A percentile compares a stretch with the other conserved stretches of the same genome.
phyloP scores from a whole-genome alignment of 305 asterid species.

The Solanum hybrid region DNA sequence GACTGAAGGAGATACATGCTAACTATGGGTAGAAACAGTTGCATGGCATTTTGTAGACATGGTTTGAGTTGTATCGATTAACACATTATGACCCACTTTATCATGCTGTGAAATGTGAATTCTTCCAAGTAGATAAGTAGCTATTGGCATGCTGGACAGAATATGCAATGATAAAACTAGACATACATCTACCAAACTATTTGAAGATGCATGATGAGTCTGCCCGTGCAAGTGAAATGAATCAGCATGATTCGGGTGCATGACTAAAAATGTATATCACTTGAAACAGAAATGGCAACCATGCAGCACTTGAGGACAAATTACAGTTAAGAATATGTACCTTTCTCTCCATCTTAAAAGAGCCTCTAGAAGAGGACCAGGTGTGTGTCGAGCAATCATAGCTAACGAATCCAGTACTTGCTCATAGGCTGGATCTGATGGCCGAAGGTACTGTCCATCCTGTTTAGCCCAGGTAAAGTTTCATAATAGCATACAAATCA shows the following conservation, averaged over 20 bases:
- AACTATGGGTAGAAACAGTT: not conserved
- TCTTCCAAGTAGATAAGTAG: not conserved
- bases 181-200: not conserved
- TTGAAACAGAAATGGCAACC: not conserved
- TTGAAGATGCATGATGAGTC: not conserved
- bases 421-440: conserved; percentile 98
- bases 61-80: not conserved
- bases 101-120: not conserved
- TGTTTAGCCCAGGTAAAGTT: conserved; percentile 19
- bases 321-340: conserved; percentile 18
- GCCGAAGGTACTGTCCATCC: conserved; percentile 99
- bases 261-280: not conserved
- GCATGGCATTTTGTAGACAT: not conserved
- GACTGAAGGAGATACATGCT: not conserved
- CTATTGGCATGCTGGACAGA: not conserved
- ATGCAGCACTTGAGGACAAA: not conserved
- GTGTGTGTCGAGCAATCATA: conserved; percentile 98
- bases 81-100: not conserved
- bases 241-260: not conserved
- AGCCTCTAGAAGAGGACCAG: conserved; percentile 95
- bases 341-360: conserved; percentile 96
- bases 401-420: conserved; percentile 98
- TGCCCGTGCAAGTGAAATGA: not conserved
- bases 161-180: not conserved
- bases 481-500: not conserved